These are phyloP conservation scores for Neurospora sp. DNA, from an alignment of 495 filamentous ascomycete genomes.

Conservation along the genomic window DNA sequence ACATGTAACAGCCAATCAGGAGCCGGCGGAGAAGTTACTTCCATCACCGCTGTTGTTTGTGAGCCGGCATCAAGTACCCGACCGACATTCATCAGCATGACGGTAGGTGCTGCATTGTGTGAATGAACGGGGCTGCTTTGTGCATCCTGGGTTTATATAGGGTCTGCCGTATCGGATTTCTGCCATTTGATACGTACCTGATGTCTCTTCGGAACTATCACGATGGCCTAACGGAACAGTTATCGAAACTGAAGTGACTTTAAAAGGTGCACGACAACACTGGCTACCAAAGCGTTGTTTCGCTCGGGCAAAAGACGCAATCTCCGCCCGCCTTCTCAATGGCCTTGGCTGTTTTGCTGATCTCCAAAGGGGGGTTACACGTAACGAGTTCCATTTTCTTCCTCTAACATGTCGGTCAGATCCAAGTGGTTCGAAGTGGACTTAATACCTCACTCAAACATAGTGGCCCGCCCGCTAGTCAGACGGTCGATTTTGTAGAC, in stretches of 20 bases:
- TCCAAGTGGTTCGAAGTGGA: not conserved
- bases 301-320: not conserved
- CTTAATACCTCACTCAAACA: not conserved
- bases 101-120: not conserved
- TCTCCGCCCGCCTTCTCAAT: not conserved
- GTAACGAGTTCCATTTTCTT: not conserved
- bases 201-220: not conserved
- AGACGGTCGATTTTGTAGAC: too few species aligned
- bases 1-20: not conserved
- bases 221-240: not conserved
- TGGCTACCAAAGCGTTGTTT: not conserved
- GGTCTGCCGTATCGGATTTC: not conserved
- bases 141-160: not conserved
- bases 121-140: not conserved
- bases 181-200: not conserved
- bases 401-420: slow-evolving; percentile 3
- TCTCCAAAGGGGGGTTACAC: not conserved
- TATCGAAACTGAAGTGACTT: not conserved
- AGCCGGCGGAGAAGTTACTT: not conserved
- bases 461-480: too few species aligned
- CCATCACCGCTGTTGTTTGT: not conserved
- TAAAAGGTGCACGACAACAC: not conserved
- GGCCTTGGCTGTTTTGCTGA: not conserved
- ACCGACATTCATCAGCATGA: not conserved
- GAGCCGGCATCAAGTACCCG: not conserved